Conservation (phyloP, 2,329 filamentous ascomycete genomes). For the Penicillium sclerotigenum region DNA sequence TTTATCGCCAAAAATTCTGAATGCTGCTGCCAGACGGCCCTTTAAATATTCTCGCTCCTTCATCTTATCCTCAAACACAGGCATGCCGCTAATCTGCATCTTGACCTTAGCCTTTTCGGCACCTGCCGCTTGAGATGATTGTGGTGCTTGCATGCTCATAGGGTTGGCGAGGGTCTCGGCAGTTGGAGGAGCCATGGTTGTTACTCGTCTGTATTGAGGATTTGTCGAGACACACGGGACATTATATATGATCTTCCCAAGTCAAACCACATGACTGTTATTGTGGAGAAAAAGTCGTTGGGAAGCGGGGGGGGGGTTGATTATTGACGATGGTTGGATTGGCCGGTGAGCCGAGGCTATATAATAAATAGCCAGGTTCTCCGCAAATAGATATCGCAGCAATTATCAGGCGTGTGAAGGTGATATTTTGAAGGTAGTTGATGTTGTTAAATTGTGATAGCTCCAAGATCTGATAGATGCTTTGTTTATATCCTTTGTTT, state of each 20-base stretch:
- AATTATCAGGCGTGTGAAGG: not conserved
- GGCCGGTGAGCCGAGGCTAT: conserved; percentile 4
- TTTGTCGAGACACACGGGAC: not conserved
- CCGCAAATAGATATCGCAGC: not conserved
- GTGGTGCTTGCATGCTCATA: conserved; percentile 17
- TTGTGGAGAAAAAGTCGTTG: too few relatives aligned
- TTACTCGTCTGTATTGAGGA: not conserved
- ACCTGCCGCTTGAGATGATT: conserved; percentile 24
- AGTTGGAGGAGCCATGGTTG: conserved; percentile 32
- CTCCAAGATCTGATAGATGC: not conserved
- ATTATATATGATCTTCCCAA: not conserved
- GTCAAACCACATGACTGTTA: too few relatives aligned
- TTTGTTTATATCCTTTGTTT: too few relatives aligned
- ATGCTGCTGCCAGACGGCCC: conserved; percentile 53
- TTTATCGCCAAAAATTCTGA: conserved; percentile 57
- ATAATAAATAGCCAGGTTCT: too few relatives aligned
- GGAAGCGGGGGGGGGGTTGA: conserved; percentile 10
- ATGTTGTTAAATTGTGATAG: not conserved
- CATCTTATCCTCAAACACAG: conserved; percentile 42
- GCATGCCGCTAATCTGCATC: conserved; percentile 33
- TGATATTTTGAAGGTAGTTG: not conserved
- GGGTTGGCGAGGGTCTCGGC: conserved; percentile 19
- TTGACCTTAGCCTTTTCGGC: conserved; percentile 32
- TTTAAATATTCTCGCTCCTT: conserved; percentile 55
- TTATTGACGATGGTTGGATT: conserved; percentile 1